phyloP scores from a whole-genome alignment of 164 flowering plant species.

The Magnolia sinica region DNA sequence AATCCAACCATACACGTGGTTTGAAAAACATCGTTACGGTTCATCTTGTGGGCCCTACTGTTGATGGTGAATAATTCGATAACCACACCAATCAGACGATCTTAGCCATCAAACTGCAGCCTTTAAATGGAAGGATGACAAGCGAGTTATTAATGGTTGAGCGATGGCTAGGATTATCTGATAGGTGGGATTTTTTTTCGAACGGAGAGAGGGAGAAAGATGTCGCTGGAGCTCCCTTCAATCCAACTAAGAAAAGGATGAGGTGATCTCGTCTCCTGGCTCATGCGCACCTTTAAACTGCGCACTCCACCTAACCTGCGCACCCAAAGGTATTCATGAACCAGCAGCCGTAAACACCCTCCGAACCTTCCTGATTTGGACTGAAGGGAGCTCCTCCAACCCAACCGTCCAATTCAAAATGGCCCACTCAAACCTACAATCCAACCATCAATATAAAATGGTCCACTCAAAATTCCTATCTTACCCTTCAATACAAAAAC shows the following conservation, averaged over 20 bases:
- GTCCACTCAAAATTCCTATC: background rate
- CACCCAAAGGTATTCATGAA: constrained; percentile 33
- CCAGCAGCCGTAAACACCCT: constrained; percentile 22
- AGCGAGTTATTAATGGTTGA: too few relatives aligned
- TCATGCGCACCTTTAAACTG: constrained; percentile 35
- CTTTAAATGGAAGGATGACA: background rate
- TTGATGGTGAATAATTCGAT: background rate
- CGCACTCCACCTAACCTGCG: constrained; percentile 6
- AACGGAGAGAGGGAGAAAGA: too few relatives aligned
- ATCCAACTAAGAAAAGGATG: constrained; percentile 26
- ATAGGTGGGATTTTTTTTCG: too few relatives aligned
- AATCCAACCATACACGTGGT: too few relatives aligned
- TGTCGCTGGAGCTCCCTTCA: constrained; percentile 24
- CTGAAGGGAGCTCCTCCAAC: constrained; percentile 15
- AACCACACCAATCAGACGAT: too few relatives aligned
- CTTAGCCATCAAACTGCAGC: background rate
- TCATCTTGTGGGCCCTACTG: background rate
- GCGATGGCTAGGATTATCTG: too few relatives aligned
- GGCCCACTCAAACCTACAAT: background rate
- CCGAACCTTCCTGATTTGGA: constrained; percentile 18
- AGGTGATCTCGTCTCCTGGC: constrained; percentile 26
- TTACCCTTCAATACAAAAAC: background rate
- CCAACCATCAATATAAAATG: background rate
- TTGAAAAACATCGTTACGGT: too few relatives aligned
- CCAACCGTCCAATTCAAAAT: background rate